Conservation (phyloP, 2,329 filamentous ascomycete species). For the Chaetomium sp. region DNA sequence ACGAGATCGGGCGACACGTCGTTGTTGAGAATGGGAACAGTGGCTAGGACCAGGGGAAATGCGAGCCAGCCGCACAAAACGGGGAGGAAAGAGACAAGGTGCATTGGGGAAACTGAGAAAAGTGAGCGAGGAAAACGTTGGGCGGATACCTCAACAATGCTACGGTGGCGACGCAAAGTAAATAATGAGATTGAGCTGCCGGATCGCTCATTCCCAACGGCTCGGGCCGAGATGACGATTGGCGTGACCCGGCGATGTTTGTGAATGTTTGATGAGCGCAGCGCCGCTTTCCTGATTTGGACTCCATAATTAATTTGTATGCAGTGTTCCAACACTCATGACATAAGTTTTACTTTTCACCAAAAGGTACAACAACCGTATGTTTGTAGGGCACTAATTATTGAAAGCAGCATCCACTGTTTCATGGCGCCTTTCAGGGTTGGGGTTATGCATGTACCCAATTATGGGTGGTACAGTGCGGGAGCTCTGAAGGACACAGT, state of each 20-base stretch:
- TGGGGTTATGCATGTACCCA: too few relatives aligned
- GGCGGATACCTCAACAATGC: too few relatives aligned
- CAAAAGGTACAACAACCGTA: too few relatives aligned
- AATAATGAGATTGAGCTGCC: background rate
- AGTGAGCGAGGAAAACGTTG: background rate
- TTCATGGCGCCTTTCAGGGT: too few relatives aligned
- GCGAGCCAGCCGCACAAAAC: background rate
- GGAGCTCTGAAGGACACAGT: too few relatives aligned
- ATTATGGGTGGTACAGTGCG: too few relatives aligned
- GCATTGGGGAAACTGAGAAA: background rate
- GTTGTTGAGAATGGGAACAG: constrained; percentile 9
- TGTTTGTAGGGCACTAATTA: too few relatives aligned
- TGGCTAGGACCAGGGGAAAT: background rate
- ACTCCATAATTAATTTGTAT: background rate
- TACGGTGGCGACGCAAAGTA: too few relatives aligned
- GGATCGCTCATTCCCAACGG: background rate
- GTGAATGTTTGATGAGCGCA: too few relatives aligned
- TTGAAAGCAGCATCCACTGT: too few relatives aligned
- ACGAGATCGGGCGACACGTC: constrained; percentile 4
- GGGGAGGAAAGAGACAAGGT: background rate
- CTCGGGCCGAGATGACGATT: background rate
- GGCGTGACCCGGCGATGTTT: background rate
- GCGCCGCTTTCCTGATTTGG: background rate
- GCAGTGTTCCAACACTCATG: too few relatives aligned
- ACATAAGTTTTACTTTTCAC: too few relatives aligned